Percentiles rank a stretch among this genome's conserved stretches.
Evolutionary conservation across 2,329 filamentous ascomycete species (phyloP).

Genomic region (Ophiostoma novo-ulmi): DNA sequence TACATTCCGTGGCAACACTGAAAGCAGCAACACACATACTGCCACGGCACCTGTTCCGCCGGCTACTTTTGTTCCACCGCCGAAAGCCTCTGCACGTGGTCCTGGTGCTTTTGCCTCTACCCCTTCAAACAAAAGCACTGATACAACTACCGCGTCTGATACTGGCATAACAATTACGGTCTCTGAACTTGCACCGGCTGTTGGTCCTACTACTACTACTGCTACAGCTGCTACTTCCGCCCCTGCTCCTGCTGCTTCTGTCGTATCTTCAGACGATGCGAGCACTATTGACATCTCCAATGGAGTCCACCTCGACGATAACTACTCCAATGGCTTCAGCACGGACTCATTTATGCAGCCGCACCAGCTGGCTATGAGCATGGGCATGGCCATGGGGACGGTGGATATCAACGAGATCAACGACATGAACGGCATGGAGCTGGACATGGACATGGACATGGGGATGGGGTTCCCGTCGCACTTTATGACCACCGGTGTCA

Average conservation of each 20-base stretch:
- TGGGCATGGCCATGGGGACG: slow-evolving; percentile 40
- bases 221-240: background rate
- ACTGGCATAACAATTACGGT: background rate
- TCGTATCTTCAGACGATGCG: background rate
- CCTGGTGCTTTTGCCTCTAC: background rate
- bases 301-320: background rate
- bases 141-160: background rate
- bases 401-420: background rate
- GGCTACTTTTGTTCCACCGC: background rate
- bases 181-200: background rate
- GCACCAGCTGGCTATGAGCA: slow-evolving; percentile 38
- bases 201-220: background rate
- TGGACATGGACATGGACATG: slow-evolving; percentile 20
- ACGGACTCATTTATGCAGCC: slow-evolving; percentile 20
- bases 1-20: background rate
- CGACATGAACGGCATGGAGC: slow-evolving; percentile 25
- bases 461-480: background rate
- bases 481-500: slow-evolving; percentile 10
- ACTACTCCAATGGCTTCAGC: background rate
- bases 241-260: background rate
- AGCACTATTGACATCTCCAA: background rate
- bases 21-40: background rate
- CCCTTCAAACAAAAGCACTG: background rate
- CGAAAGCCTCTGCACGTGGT: background rate
- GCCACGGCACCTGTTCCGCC: background rate